Evolutionary conservation across 768 basidiomycete genomes (phyloP).

Genomic region (Neoboletus subvelutipes): DNA sequence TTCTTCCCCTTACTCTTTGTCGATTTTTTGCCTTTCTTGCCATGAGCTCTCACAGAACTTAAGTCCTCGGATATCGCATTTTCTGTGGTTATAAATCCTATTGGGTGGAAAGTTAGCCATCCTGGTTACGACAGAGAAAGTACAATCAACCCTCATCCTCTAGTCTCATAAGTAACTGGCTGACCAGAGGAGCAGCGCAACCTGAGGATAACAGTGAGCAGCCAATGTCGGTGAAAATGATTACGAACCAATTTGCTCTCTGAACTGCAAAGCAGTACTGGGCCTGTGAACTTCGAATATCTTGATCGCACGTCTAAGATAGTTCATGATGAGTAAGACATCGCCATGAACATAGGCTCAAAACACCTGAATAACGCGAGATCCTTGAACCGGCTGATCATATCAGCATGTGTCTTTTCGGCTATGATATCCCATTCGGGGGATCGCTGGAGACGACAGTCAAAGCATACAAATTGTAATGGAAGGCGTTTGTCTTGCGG

Average conservation of each 20-base stretch:
- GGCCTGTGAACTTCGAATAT: conserved; percentile 53
- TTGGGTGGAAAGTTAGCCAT: conserved; percentile 6
- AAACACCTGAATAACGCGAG: conserved; percentile 67
- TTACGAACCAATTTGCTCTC: conserved; percentile 56
- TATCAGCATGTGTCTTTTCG: conserved; percentile 49
- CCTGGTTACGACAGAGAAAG: not conserved
- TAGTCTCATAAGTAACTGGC: conserved; percentile 65
- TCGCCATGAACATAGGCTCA: not conserved
- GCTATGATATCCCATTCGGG: conserved; percentile 70
- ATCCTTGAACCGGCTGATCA: conserved; percentile 65
- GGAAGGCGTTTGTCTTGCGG: conserved; percentile 58
- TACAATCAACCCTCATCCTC: conserved; percentile 60
- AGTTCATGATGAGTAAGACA: not conserved
- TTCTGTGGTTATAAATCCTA: conserved; percentile 63
- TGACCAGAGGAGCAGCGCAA: conserved; percentile 52
- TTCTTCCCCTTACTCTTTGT: conserved; percentile 44
- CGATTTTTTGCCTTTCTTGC: conserved; percentile 40
- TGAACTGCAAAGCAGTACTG: conserved; percentile 50
- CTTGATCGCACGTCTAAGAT: conserved; percentile 64
- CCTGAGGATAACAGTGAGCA: conserved; percentile 36
- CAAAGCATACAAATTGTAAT: conserved; percentile 64
- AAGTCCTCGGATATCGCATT: conserved; percentile 48
- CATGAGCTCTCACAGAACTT: conserved; percentile 40
- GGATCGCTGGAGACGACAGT: conserved; percentile 69
- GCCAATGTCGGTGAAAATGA: not conserved